Evolutionary conservation across 306 rosid genomes (phyloP).

Genomic region (Heteromeles arbutifolia): DNA sequence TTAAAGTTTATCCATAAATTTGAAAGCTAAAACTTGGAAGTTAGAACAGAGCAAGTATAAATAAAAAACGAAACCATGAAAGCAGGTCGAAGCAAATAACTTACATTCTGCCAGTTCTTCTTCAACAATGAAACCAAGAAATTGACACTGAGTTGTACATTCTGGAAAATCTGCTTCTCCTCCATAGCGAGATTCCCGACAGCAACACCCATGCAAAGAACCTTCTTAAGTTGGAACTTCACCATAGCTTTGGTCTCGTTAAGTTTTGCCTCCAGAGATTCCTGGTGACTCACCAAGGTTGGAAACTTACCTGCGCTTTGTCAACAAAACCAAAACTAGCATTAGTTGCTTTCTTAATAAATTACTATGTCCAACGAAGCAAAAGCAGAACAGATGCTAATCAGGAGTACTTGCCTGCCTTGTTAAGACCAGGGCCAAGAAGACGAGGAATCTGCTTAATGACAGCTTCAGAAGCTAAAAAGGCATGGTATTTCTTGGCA

Average conservation of each 20-base stretch:
- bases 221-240: conserved; percentile 73
- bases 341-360: neutral
- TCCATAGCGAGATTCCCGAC: conserved; percentile 72
- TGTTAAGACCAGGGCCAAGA: conserved; percentile 71
- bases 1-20: neutral
- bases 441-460: conserved; percentile 78
- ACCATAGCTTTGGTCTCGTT: conserved; percentile 73
- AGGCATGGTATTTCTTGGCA: conserved; percentile 65
- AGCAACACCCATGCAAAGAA: conserved; percentile 80
- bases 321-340: neutral
- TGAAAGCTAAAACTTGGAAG: neutral
- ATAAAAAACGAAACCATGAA: neutral
- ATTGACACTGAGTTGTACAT: conserved; percentile 65
- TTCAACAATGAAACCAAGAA: conserved; percentile 69
- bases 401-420: conserved; percentile 52
- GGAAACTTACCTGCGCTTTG: conserved; percentile 61
- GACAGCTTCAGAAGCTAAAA: conserved; percentile 74
- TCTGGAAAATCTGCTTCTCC: conserved; percentile 71
- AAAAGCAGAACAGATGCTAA: neutral
- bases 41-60: neutral
- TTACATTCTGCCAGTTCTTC: conserved; percentile 81
- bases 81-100: conserved; percentile 1
- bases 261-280: conserved; percentile 60
- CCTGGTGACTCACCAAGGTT: conserved; percentile 62
- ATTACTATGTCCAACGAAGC: neutral